phyloP scores from a whole-genome alignment of 345 rosid species.

The Odontarrhena argentea region DNA sequence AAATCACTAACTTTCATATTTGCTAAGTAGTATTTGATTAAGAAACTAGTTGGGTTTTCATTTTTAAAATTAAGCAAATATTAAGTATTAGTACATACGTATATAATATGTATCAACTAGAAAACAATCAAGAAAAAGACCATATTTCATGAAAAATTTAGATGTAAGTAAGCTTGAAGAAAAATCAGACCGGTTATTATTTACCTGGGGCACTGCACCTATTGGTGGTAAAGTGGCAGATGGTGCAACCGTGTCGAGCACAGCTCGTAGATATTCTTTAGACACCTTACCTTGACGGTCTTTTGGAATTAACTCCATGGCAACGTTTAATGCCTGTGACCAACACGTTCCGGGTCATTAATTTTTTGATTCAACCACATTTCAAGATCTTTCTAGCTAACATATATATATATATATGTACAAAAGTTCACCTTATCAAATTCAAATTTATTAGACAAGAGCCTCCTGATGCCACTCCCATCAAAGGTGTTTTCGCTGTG shows the following conservation, averaged over 20 bases:
- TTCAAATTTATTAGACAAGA: constrained; percentile 80
- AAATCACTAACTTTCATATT: not conserved
- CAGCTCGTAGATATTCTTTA: constrained; percentile 63
- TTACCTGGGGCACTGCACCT: constrained; percentile 81
- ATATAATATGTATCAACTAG: too few relatives aligned
- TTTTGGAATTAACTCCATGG: constrained; percentile 58
- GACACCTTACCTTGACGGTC: constrained; percentile 72
- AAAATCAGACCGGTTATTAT: not conserved
- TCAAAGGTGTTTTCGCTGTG: constrained; percentile 85
- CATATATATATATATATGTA: not conserved
- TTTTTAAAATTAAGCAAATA: too few relatives aligned
- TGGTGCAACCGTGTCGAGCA: constrained; percentile 68
- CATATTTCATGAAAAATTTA: too few relatives aligned
- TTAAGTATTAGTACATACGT: too few relatives aligned
- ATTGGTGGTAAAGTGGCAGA: constrained; percentile 82
- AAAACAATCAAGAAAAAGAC: too few relatives aligned
- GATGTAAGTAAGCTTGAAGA: not conserved
- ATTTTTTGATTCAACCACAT: not conserved
- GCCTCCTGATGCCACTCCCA: constrained; percentile 77
- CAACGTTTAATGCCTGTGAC: constrained; percentile 61
- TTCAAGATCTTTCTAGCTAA: not conserved
- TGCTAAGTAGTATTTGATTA: not conserved
- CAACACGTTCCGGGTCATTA: not conserved
- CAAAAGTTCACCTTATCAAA: constrained; percentile 61
- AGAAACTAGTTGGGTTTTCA: not conserved